phyloP scores from a whole-genome alignment of 306 rosid genomes.

The Casuarina cunninghamiana region DNA sequence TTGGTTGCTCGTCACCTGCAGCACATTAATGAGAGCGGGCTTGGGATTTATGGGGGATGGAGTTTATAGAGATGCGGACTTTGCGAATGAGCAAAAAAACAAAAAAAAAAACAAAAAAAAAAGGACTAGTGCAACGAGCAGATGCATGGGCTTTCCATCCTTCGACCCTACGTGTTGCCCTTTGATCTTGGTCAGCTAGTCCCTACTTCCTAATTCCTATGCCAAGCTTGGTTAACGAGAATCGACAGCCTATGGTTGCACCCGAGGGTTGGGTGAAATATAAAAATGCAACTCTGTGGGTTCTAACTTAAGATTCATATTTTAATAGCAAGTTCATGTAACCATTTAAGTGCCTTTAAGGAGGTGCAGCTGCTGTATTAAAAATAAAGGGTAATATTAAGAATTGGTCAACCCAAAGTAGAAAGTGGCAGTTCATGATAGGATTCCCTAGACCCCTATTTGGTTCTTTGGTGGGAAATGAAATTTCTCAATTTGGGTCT shows the following conservation, averaged over 20 bases:
- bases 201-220: too few relatives aligned
- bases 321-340: neutral
- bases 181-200: slow-evolving; percentile 1
- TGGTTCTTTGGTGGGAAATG: neutral
- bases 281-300: neutral
- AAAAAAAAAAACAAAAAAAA: too few relatives aligned
- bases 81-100: too few relatives aligned
- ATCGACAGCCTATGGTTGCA: neutral
- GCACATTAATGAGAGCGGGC: neutral
- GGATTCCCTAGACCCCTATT: neutral
- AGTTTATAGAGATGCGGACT: too few relatives aligned
- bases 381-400: neutral
- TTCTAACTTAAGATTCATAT: too few relatives aligned
- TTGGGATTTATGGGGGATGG: neutral
- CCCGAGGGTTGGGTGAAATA: neutral
- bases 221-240: too few relatives aligned
- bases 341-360: neutral
- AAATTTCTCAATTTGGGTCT: slow-evolving; percentile 16
- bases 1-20: too few relatives aligned
- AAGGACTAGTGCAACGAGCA: neutral
- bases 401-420: neutral
- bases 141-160: neutral
- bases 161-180: neutral
- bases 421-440: neutral
- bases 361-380: neutral